phyloP scores from a whole-genome alignment of 106 monocot species.

The Allium fistulosum region DNA sequence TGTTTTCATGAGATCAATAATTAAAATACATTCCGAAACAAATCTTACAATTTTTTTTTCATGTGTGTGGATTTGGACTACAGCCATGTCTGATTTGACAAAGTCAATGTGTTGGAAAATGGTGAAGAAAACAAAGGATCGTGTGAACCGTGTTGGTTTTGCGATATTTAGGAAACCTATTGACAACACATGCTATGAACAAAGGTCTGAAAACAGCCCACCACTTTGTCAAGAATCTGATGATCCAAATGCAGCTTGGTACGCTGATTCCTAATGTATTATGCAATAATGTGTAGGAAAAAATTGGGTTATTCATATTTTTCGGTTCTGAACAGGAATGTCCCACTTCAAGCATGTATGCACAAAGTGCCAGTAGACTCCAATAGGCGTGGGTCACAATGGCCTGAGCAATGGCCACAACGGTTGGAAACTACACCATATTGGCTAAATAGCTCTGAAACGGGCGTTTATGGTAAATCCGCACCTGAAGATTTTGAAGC shows the following conservation, averaged over 20 bases:
- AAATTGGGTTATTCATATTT: not conserved
- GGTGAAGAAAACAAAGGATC: conserved; percentile 62
- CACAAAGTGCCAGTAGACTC: conserved; percentile 42
- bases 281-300: not conserved
- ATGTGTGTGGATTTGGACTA: not conserved
- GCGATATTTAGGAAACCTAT: conserved; percentile 77
- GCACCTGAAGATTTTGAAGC: conserved; percentile 46
- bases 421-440: conserved; percentile 30
- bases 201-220: conserved; percentile 40
- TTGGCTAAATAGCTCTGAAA: conserved; percentile 38
- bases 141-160: conserved; percentile 47
- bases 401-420: conserved; percentile 50
- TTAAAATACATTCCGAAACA: no score
- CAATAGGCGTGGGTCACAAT: conserved; percentile 25
- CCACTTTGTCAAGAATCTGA: conserved; percentile 70
- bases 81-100: conserved; percentile 71
- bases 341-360: conserved; percentile 55
- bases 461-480: conserved; percentile 62
- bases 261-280: conserved; percentile 2
- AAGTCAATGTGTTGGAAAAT: conserved; percentile 88
- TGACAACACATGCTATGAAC: conserved; percentile 71
- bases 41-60: no score
- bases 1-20: no score
- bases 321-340: conserved; percentile 23
- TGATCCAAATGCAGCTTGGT: conserved; percentile 87